Percentiles rank a stretch among this genome's conserved stretches.
Evolutionary conservation across 495 filamentous ascomycete species (phyloP).

Genomic region (Saxispiralis lemnorum): DNA sequence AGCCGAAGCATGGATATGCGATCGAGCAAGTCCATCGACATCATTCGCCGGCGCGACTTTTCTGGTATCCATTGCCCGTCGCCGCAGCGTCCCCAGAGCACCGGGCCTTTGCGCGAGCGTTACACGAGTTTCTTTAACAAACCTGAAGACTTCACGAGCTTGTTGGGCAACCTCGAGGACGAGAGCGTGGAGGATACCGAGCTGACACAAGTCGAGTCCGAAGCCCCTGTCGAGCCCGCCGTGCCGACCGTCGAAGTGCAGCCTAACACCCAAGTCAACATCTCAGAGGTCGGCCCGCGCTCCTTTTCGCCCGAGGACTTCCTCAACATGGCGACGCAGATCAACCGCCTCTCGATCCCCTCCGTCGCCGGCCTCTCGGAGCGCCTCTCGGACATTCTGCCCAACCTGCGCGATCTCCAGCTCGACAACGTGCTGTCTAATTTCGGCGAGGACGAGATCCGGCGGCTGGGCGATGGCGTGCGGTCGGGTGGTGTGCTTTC

Average conservation of each 20-base stretch:
- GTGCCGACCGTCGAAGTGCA: constrained; percentile 9
- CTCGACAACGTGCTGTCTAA: constrained; percentile 15
- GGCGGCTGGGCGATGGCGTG: constrained; percentile 14
- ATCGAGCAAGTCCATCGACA: constrained; percentile 17
- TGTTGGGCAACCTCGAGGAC: constrained; percentile 1
- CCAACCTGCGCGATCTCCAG: constrained; percentile 17
- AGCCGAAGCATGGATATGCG: constrained; percentile 17
- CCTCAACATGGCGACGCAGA: constrained; percentile 17
- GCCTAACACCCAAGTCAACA: constrained; percentile 4
- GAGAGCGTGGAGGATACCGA: constrained; percentile 3
- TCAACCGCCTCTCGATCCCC: constrained; percentile 24
- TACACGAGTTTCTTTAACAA: constrained; percentile 24
- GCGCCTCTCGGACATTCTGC: constrained; percentile 21
- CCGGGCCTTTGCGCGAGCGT: constrained; percentile 19
- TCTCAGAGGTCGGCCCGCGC: constrained; percentile 5
- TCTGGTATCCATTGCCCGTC: constrained; percentile 15
- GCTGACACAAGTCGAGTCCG: background rate
- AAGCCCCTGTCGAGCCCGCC: background rate
- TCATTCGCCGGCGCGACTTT: constrained; percentile 12
- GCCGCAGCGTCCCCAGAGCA: constrained; percentile 16
- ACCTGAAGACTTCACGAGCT: constrained; percentile 16
- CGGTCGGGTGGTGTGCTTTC: constrained; percentile 12
- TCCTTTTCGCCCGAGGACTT: constrained; percentile 20
- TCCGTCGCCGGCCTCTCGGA: constrained; percentile 22
- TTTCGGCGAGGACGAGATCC: constrained; percentile 15